Percentiles rank a stretch among this genome's conserved stretches.
These are phyloP conservation scores for Russula sp. DNA, from an alignment of 768 basidiomycete genomes.

Conservation along the genomic window DNA sequence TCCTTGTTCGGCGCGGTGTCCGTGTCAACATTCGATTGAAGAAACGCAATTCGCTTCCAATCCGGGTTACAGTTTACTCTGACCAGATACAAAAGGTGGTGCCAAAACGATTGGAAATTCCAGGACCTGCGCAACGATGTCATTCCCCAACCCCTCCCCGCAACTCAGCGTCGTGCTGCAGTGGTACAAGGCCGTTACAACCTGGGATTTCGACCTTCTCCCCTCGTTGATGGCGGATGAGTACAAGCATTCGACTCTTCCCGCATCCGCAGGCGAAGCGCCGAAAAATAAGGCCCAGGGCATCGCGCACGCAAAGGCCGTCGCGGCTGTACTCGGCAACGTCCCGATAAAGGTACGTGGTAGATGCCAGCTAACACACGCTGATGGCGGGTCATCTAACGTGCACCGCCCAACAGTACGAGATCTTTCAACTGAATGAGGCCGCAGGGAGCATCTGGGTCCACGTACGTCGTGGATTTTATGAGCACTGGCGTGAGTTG, in stretches of 20 bases:
- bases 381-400: background rate
- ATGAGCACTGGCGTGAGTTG: background rate
- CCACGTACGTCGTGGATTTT: conserved; percentile 8
- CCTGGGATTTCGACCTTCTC: conserved; percentile 6
- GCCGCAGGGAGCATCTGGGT: conserved; percentile 4
- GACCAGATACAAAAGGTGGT: background rate
- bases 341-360: background rate
- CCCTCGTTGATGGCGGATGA: background rate
- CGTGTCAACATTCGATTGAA: background rate
- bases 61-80: background rate
- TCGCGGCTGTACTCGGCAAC: background rate
- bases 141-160: conserved; percentile 1
- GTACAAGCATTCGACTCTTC: conserved; percentile 3
- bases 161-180: conserved; percentile 7
- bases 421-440: conserved; percentile 5
- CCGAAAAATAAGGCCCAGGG: conserved; percentile 8
- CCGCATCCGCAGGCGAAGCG: background rate
- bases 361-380: background rate
- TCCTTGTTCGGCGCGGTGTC: background rate
- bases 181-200: conserved; percentile 5
- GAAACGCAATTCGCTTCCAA: background rate
- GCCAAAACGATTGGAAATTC: too few relatives aligned
- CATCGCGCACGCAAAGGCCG: background rate
- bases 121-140: background rate
- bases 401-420: conserved; percentile 2